Evolutionary conservation across 495 filamentous ascomycete species (phyloP).

Genomic region (Tuber brumale): DNA sequence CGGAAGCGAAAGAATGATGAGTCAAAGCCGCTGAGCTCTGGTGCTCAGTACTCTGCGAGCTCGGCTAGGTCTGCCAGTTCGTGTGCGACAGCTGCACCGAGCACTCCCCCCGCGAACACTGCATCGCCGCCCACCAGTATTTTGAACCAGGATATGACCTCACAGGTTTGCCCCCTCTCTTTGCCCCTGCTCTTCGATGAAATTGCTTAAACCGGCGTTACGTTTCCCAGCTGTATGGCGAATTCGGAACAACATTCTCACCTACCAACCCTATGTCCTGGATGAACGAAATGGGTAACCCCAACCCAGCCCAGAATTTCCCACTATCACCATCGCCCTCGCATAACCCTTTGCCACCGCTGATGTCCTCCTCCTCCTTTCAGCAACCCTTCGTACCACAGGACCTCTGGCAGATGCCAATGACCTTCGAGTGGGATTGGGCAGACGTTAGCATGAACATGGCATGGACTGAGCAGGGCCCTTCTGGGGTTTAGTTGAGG

Average conservation of each 20-base stretch:
- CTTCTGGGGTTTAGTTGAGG: slow-evolving; percentile 19
- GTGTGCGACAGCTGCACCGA: slow-evolving; percentile 12
- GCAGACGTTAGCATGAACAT: slow-evolving; percentile 52
- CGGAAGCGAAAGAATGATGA: slow-evolving; percentile 67
- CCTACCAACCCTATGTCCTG: slow-evolving; percentile 44
- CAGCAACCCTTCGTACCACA: slow-evolving; percentile 95
- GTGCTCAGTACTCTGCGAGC: slow-evolving; percentile 13
- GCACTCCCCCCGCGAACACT: slow-evolving; percentile 9
- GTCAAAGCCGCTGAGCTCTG: slow-evolving; percentile 11
- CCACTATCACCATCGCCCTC: slow-evolving; percentile 44
- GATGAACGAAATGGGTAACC: slow-evolving; percentile 44
- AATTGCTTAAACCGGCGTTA: slow-evolving; percentile 5
- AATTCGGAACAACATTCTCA: slow-evolving; percentile 33
- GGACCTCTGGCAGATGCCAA: slow-evolving; percentile 92
- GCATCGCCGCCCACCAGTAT: slow-evolving; percentile 31
- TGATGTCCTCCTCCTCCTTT: slow-evolving; percentile 51
- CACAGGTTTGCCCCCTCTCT: slow-evolving; percentile 18
- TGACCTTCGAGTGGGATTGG: slow-evolving; percentile 98
- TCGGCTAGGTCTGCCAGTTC: slow-evolving; percentile 15
- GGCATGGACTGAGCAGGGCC: slow-evolving; percentile 28
- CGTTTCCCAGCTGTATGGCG: slow-evolving; percentile 28
- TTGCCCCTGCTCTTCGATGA: not conserved
- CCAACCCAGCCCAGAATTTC: slow-evolving; percentile 48
- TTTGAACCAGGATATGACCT: slow-evolving; percentile 36
- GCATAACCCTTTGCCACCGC: slow-evolving; percentile 43